phyloP scores from a whole-genome alignment of 192 early-diverging fungal genomes.

The Glomus cerebriforme region DNA sequence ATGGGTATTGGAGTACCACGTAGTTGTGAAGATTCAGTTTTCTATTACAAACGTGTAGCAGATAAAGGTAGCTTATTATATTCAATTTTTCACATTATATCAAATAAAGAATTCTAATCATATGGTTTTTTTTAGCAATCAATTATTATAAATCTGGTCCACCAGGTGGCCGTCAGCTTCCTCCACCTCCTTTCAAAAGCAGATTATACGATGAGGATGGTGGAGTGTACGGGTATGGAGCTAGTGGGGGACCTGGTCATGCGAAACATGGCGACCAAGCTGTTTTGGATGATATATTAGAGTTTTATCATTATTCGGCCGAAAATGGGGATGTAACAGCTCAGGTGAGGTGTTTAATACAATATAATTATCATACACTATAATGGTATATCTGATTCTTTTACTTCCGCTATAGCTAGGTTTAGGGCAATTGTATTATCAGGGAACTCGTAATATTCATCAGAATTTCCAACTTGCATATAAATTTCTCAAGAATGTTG shows the following conservation, averaged over 20 bases:
- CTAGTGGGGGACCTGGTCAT: slow-evolving; percentile 49
- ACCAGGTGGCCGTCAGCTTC: slow-evolving; percentile 77
- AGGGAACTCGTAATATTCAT: slow-evolving; percentile 57
- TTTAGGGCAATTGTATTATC: slow-evolving; percentile 82
- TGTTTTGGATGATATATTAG: slow-evolving; percentile 73
- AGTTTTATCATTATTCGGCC: slow-evolving; percentile 72
- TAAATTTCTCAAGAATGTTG: slow-evolving; percentile 59
- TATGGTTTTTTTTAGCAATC: slow-evolving; percentile 52
- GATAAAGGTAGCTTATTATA: slow-evolving; percentile 58
- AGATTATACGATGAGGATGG: slow-evolving; percentile 77
- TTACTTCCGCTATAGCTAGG: slow-evolving; percentile 49
- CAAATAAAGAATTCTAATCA: neutral
- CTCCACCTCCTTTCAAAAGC: slow-evolving; percentile 65
- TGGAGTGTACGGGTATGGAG: slow-evolving; percentile 85
- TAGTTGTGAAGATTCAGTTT: slow-evolving; percentile 76
- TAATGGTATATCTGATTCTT: neutral
- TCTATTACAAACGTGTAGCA: slow-evolving; percentile 80
- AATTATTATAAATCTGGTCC: slow-evolving; percentile 71
- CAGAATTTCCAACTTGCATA: slow-evolving; percentile 65
- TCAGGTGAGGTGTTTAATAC: slow-evolving; percentile 42
- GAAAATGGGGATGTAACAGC: slow-evolving; percentile 61
- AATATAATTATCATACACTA: neutral
- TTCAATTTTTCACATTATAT: neutral
- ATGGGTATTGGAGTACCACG: slow-evolving; percentile 79
- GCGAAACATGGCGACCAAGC: slow-evolving; percentile 49